Conservation (phyloP, 2,329 filamentous ascomycete genomes). For the Botrytis byssoidea region DNA sequence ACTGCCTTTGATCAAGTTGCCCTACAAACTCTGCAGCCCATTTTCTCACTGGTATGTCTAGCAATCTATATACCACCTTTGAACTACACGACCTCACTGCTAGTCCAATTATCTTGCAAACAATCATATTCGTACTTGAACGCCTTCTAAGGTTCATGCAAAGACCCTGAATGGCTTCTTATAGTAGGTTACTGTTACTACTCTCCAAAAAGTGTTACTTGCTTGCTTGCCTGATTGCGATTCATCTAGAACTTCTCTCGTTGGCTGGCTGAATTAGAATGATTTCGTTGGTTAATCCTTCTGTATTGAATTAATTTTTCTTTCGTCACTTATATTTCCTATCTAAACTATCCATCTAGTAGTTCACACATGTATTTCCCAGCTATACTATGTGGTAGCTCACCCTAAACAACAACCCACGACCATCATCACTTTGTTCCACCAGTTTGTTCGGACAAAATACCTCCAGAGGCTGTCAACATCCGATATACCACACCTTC, state of each 20-base stretch:
- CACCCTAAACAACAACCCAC: not conserved
- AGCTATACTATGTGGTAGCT: not conserved
- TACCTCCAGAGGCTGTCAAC: not conserved
- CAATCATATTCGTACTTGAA: not conserved
- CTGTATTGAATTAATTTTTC: not conserved
- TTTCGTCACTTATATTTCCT: not conserved
- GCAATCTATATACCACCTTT: not conserved
- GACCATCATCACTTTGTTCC: not conserved
- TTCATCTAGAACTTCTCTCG: not conserved
- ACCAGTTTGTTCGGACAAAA: not conserved
- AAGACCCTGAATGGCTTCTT: not conserved
- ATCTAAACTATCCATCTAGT: not conserved
- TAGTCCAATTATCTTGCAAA: not conserved
- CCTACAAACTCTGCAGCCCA: conserved; percentile 4
- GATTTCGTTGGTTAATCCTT: not conserved
- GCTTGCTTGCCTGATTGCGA: not conserved
- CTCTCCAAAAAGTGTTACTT: not conserved
- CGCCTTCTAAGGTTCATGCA: not conserved
- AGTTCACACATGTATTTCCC: not conserved
- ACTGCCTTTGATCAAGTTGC: not conserved
- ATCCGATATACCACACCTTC: not conserved
- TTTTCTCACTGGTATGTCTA: not conserved
- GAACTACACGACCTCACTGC: not conserved
- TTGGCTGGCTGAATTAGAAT: not conserved
- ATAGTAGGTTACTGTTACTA: not conserved